These are phyloP conservation scores for Suhomyces kunorum DNA, from an alignment of 1,139 yeast species.

Conservation along the genomic window DNA sequence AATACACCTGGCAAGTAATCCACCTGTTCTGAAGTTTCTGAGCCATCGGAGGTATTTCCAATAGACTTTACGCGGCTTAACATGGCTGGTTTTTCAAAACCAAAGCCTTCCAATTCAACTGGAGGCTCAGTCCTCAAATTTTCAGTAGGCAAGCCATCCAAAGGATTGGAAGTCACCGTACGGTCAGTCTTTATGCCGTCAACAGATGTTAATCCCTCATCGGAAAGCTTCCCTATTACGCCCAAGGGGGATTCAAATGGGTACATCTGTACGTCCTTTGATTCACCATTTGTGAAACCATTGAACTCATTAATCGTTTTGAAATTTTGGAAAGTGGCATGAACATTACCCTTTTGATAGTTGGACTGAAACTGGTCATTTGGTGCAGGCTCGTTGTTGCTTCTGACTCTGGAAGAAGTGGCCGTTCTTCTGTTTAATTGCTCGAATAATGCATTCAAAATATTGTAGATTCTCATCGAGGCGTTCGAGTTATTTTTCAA, in stretches of 20 bases:
- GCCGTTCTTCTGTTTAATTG: constrained; percentile 73
- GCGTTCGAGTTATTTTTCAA: constrained; percentile 76
- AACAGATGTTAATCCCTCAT: not conserved
- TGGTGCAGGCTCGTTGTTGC: not conserved
- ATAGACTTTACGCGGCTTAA: no score
- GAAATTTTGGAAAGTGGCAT: constrained; percentile 36
- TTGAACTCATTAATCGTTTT: constrained; percentile 36
- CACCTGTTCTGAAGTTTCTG: constrained; percentile 13
- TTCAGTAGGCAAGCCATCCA: not conserved
- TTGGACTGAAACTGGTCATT: no score
- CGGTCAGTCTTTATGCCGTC: not conserved
- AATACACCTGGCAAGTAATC: constrained; percentile 75
- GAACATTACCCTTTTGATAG: constrained; percentile 22
- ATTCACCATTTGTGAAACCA: not conserved
- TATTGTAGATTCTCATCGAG: constrained; percentile 76
- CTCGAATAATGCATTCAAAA: constrained; percentile 78
- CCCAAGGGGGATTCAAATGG: constrained; percentile 9
- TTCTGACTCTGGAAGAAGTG: constrained; percentile 27
- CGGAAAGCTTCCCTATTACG: constrained; percentile 4
- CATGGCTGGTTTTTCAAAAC: not conserved
- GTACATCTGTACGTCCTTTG: constrained; percentile 1
- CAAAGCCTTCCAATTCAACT: not conserved
- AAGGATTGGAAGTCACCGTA: not conserved
- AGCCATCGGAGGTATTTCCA: constrained; percentile 5
- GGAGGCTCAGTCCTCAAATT: not conserved